A percentile compares a stretch with the other conserved stretches of the same genome.
These are phyloP conservation scores for Kodamaea laetipori DNA, from an alignment of 805 yeast genomes.

Conservation along the genomic window DNA sequence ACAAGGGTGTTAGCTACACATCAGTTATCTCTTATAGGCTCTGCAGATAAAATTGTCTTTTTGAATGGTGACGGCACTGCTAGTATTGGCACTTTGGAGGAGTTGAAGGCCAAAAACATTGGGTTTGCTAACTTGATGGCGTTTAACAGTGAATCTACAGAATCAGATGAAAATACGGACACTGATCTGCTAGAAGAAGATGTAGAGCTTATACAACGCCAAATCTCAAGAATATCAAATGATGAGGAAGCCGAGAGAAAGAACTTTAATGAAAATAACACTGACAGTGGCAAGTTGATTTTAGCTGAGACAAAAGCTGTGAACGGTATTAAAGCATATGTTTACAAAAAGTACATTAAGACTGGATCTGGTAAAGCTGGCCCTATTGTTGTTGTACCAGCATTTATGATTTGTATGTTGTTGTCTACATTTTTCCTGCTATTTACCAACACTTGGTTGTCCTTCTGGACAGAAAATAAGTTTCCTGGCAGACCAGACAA, in stretches of 20 bases:
- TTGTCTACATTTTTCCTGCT: slow-evolving; percentile 53
- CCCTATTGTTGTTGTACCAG: slow-evolving; percentile 4
- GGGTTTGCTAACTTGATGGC: slow-evolving; percentile 43
- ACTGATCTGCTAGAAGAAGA: too few species aligned
- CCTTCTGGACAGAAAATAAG: slow-evolving; percentile 72
- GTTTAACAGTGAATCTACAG: slow-evolving; percentile 30
- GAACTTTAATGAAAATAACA: slow-evolving; percentile 9
- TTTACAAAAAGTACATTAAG: slow-evolving; percentile 35
- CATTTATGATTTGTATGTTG: slow-evolving; percentile 20
- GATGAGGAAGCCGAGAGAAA: slow-evolving; percentile 11
- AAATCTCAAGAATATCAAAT: too few species aligned
- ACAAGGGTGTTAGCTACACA: slow-evolving; percentile 85
- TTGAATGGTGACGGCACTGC: slow-evolving; percentile 65
- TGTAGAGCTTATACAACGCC: too few species aligned
- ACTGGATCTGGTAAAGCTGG: slow-evolving; percentile 18
- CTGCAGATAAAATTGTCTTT: slow-evolving; percentile 71
- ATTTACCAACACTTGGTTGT: slow-evolving; percentile 75
- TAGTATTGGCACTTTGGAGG: slow-evolving; percentile 60
- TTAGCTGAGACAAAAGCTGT: slow-evolving; percentile 24
- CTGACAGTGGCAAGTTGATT: slow-evolving; percentile 13
- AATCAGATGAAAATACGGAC: slow-evolving; percentile 13
- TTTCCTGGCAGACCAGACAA: slow-evolving; percentile 50
- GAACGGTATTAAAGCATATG: slow-evolving; percentile 29
- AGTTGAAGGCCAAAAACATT: slow-evolving; percentile 47
- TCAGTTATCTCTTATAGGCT: slow-evolving; percentile 68